Conservation (phyloP, 768 basidiomycete species). For the Boletus huronensis region DNA sequence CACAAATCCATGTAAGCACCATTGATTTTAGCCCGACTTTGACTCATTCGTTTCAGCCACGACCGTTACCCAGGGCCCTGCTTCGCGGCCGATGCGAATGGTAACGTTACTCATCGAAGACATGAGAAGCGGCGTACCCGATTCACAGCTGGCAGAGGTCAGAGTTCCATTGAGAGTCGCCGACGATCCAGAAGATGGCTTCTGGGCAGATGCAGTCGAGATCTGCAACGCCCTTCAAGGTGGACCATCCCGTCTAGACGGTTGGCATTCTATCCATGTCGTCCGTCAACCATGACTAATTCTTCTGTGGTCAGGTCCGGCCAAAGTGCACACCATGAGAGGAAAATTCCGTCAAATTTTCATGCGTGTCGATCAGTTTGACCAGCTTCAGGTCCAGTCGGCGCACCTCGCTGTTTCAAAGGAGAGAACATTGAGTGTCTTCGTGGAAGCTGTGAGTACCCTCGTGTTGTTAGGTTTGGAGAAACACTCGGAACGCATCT, state of each 20-base stretch:
- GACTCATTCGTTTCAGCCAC: slow-evolving; percentile 14
- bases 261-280: slow-evolving; percentile 30
- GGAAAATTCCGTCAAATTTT: slow-evolving; percentile 70
- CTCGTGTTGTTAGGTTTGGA: not conserved
- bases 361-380: slow-evolving; percentile 53
- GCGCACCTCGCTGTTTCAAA: slow-evolving; percentile 56
- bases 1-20: slow-evolving; percentile 34
- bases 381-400: slow-evolving; percentile 46
- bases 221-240: slow-evolving; percentile 56
- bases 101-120: slow-evolving; percentile 70
- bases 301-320: slow-evolving; percentile 46
- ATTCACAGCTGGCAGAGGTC: slow-evolving; percentile 64
- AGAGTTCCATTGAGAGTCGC: slow-evolving; percentile 51
- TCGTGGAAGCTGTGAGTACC: slow-evolving; percentile 54
- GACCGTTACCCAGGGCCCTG: slow-evolving; percentile 7
- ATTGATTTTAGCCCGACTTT: not conserved
- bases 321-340: slow-evolving; percentile 61
- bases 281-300: not conserved
- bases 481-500: not conserved
- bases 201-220: slow-evolving; percentile 69
- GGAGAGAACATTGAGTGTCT: slow-evolving; percentile 53
- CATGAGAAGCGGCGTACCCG: slow-evolving; percentile 47
- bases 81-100: slow-evolving; percentile 39
- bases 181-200: slow-evolving; percentile 51
- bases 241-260: slow-evolving; percentile 66